Percentiles rank a stretch among this genome's conserved stretches.
phyloP scores from a whole-genome alignment of 768 basidiomycete genomes.

The Daedalea quercina region DNA sequence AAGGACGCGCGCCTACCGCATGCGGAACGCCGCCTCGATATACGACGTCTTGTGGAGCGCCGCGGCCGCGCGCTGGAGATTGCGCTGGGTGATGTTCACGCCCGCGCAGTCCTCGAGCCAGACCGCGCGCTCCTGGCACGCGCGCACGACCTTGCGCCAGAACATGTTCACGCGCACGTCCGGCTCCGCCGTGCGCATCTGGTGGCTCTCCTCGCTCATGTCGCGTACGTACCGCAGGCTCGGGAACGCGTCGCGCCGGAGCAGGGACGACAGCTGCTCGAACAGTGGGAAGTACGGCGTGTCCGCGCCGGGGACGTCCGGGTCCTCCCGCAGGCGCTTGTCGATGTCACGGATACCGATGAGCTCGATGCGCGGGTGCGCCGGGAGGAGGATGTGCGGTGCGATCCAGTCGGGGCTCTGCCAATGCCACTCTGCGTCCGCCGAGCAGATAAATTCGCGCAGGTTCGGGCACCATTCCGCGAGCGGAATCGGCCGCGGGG shows the following conservation, averaged over 20 bases:
- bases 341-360: slow-evolving; percentile 73
- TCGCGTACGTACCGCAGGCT: slow-evolving; percentile 54
- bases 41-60: not conserved
- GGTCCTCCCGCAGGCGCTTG: slow-evolving; percentile 43
- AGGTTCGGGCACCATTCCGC: slow-evolving; percentile 69
- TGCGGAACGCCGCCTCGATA: not conserved
- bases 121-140: slow-evolving; percentile 48
- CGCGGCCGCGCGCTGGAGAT: slow-evolving; percentile 30
- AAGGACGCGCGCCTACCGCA: not conserved
- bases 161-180: slow-evolving; percentile 35
- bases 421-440: slow-evolving; percentile 82
- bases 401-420: slow-evolving; percentile 75
- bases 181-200: slow-evolving; percentile 38
- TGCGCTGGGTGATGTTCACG: slow-evolving; percentile 45
- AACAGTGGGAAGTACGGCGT: slow-evolving; percentile 57
- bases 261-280: slow-evolving; percentile 57
- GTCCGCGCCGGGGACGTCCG: slow-evolving; percentile 23
- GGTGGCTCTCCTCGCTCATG: slow-evolving; percentile 52
- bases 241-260: slow-evolving; percentile 57
- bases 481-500: slow-evolving; percentile 34
- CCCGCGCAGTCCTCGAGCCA: slow-evolving; percentile 63
- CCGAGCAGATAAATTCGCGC: slow-evolving; percentile 63
- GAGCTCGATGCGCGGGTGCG: slow-evolving; percentile 53
- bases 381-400: slow-evolving; percentile 62
- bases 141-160: slow-evolving; percentile 28